Percentiles rank a stretch among this genome's conserved stretches.
Conservation (phyloP, 164 flowering plant species). For the Nymphaea colorata region DNA sequence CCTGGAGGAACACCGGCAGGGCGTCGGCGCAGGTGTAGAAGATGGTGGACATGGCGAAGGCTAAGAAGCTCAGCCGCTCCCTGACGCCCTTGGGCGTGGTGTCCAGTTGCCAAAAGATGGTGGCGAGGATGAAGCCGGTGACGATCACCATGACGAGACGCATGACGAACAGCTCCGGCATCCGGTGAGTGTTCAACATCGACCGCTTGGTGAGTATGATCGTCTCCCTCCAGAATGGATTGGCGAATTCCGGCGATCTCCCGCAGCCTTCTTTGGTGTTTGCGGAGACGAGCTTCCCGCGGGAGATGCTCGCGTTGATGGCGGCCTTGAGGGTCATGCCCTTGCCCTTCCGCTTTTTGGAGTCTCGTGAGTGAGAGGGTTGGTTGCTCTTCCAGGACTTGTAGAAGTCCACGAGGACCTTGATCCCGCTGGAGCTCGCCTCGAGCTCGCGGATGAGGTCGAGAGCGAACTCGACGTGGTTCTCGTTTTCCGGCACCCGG, state of each 20-base stretch:
- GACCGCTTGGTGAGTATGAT: conserved; percentile 43
- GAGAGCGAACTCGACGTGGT: conserved; percentile 56
- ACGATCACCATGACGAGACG: conserved; percentile 60
- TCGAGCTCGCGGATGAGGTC: conserved; percentile 79
- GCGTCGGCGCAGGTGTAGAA: conserved; percentile 81
- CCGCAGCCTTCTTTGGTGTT: conserved; percentile 32
- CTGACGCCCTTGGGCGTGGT: conserved; percentile 34
- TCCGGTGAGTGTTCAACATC: conserved; percentile 39
- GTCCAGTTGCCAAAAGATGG: conserved; percentile 31
- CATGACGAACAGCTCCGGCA: conserved; percentile 67
- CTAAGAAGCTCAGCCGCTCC: conserved; percentile 61
- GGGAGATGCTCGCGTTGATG: background rate
- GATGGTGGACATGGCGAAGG: conserved; percentile 61
- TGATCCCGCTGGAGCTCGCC: conserved; percentile 58
- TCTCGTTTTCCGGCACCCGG: conserved; percentile 62
- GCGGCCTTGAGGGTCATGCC: background rate
- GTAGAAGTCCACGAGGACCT: conserved; percentile 53
- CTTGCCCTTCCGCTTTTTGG: conserved; percentile 13
- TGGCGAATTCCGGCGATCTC: conserved; percentile 23
- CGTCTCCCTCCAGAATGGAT: conserved; percentile 45
- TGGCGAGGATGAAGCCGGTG: conserved; percentile 62
- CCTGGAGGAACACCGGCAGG: conserved; percentile 74
- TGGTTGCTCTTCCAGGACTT: conserved; percentile 30
- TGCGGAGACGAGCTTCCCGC: conserved; percentile 18
- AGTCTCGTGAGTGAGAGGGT: conserved; percentile 37